Percentiles rank a stretch among this genome's conserved stretches.
Evolutionary conservation across 345 rosid species (phyloP).

Genomic region (Linum tenue): DNA sequence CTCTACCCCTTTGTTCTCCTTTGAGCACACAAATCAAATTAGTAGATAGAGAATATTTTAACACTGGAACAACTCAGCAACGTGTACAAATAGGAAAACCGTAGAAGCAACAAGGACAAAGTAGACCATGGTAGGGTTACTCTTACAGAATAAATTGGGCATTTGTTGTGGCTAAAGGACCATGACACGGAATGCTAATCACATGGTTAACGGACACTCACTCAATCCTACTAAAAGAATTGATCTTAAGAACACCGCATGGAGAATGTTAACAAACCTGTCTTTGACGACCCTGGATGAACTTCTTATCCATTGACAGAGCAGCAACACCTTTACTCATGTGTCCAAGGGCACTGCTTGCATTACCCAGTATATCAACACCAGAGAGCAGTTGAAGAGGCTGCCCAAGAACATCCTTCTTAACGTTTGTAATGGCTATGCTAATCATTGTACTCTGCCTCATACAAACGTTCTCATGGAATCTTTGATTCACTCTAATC

Average conservation of each 20-base stretch:
- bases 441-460: constrained; percentile 86
- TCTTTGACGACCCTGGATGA: constrained; percentile 90
- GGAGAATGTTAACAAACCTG: constrained; percentile 44
- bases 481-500: constrained; percentile 81
- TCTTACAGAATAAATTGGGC: no score
- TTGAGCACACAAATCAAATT: constrained; percentile 19
- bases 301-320: constrained; percentile 93
- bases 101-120: neutral
- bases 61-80: neutral
- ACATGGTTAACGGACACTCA: no score
- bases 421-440: constrained; percentile 63
- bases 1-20: constrained; percentile 96
- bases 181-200: no score
- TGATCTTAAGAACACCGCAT: no score
- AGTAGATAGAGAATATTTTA: neutral
- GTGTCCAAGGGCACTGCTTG: constrained; percentile 98
- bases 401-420: constrained; percentile 91
- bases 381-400: constrained; percentile 96
- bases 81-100: neutral
- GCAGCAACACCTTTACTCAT: constrained; percentile 99
- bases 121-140: neutral
- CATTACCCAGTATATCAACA: constrained; percentile 94
- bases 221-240: no score
- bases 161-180: no score
- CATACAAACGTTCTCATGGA: constrained; percentile 78